These are phyloP conservation scores for Moricandia arvensis DNA, from an alignment of 345 rosid genomes.

Conservation along the genomic window DNA sequence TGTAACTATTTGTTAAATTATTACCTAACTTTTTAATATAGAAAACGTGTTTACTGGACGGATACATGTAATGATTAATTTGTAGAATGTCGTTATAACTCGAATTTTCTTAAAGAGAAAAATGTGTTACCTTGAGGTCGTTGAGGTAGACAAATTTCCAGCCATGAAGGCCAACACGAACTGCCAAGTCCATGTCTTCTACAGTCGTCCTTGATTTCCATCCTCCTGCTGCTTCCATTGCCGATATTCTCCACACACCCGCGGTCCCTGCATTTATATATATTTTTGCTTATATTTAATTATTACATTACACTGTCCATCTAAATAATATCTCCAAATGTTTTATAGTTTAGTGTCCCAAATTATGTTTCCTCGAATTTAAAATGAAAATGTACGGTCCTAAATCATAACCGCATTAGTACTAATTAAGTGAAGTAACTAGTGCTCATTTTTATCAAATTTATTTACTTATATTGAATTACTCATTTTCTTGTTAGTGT, in stretches of 20 bases:
- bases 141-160: constrained; percentile 39
- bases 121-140: constrained; percentile 26
- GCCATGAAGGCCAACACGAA: constrained; percentile 74
- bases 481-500: too few species aligned
- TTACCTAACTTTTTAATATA: not conserved
- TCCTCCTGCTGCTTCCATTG: constrained; percentile 37
- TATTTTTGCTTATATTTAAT: not conserved
- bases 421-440: too few species aligned
- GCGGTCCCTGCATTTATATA: constrained; percentile 25
- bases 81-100: not conserved
- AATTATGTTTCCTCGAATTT: too few species aligned
- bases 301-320: not conserved
- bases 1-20: not conserved
- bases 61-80: not conserved
- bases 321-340: not conserved
- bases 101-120: not conserved
- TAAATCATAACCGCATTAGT: too few species aligned
- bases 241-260: constrained; percentile 39
- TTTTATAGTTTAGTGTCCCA: too few species aligned
- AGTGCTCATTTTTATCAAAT: too few species aligned
- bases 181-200: constrained; percentile 42
- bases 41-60: not conserved
- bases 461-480: too few species aligned
- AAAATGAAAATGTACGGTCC: too few species aligned
- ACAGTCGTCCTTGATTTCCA: constrained; percentile 38